Evolutionary conservation across 2,329 filamentous ascomycete species (phyloP).

Genomic region (Furcasterigmium furcatum): DNA sequence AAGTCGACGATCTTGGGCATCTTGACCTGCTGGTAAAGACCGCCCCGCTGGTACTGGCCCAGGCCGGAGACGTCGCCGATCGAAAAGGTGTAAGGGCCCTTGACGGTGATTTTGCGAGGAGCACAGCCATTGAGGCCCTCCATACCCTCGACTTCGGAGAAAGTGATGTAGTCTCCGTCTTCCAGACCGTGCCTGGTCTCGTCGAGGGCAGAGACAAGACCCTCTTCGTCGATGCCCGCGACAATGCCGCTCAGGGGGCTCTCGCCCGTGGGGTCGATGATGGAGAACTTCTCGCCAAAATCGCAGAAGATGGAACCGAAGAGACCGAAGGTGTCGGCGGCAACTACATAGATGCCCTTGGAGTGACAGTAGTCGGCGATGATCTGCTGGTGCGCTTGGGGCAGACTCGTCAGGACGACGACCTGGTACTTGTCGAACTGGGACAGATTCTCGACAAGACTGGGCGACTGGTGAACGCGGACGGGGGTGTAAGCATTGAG

Average conservation of each 20-base stretch:
- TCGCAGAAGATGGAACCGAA: constrained; percentile 97
- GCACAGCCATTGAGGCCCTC: constrained; percentile 79
- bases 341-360: constrained; percentile 87
- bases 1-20: constrained; percentile 95
- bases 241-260: constrained; percentile 84
- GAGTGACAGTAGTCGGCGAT: constrained; percentile 93
- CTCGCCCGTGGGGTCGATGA: constrained; percentile 88
- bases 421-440: constrained; percentile 90
- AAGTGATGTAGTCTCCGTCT: constrained; percentile 95
- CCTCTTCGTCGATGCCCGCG: constrained; percentile 84
- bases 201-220: constrained; percentile 87
- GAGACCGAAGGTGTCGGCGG: constrained; percentile 86
- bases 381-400: constrained; percentile 74
- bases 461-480: constrained; percentile 65
- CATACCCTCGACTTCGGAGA: constrained; percentile 91
- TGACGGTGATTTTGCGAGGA: constrained; percentile 88
- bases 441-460: constrained; percentile 71
- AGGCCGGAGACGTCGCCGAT: constrained; percentile 89
- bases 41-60: constrained; percentile 83
- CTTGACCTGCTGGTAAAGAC: constrained; percentile 93
- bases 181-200: constrained; percentile 93
- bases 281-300: constrained; percentile 90
- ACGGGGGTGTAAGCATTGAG: constrained; percentile 96
- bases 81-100: constrained; percentile 95
- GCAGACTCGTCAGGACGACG: constrained; percentile 83